These are phyloP conservation scores for Elaeagnus macrophylla DNA, from an alignment of 306 rosid genomes.

Conservation along the genomic window DNA sequence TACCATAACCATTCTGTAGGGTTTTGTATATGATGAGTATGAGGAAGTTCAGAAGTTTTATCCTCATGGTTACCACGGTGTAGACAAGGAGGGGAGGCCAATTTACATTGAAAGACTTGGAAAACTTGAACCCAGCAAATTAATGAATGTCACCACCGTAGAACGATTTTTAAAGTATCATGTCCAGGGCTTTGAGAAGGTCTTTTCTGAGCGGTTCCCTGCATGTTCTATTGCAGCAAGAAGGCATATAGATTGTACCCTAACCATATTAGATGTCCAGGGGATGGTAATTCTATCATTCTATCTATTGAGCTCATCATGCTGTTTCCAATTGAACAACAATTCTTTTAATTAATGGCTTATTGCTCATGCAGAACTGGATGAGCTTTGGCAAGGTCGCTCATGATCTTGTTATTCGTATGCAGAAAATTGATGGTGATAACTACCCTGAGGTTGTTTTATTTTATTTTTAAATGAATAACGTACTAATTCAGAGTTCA, in stretches of 20 bases:
- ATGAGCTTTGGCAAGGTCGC: conserved; percentile 76
- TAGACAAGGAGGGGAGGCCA: conserved; percentile 86
- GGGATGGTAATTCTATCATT: conserved; percentile 57
- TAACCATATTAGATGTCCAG: conserved; percentile 78
- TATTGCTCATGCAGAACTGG: conserved; percentile 55
- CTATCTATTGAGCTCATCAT: conserved; percentile 11
- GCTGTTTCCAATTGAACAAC: conserved; percentile 5
- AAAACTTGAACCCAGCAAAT: conserved; percentile 71
- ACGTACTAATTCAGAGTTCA: neutral
- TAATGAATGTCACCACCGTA: conserved; percentile 74
- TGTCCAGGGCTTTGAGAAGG: conserved; percentile 89
- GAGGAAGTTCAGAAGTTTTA: conserved; percentile 75
- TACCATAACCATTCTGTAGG: conserved; percentile 34
- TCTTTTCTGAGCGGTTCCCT: conserved; percentile 71
- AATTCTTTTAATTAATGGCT: conserved; percentile 12
- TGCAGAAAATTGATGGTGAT: conserved; percentile 91
- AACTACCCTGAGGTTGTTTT: conserved; percentile 87
- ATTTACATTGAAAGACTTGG: conserved; percentile 93
- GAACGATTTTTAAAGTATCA: conserved; percentile 85
- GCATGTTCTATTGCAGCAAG: conserved; percentile 91
- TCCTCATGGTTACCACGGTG: conserved; percentile 97
- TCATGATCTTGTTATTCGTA: conserved; percentile 79
- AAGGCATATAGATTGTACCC: conserved; percentile 68
- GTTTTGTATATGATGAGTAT: conserved; percentile 59
- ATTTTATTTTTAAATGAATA: conserved; percentile 8